Evolutionary conservation across 2,329 filamentous ascomycete genomes (phyloP).

Genomic region (Penicillium sp.): DNA sequence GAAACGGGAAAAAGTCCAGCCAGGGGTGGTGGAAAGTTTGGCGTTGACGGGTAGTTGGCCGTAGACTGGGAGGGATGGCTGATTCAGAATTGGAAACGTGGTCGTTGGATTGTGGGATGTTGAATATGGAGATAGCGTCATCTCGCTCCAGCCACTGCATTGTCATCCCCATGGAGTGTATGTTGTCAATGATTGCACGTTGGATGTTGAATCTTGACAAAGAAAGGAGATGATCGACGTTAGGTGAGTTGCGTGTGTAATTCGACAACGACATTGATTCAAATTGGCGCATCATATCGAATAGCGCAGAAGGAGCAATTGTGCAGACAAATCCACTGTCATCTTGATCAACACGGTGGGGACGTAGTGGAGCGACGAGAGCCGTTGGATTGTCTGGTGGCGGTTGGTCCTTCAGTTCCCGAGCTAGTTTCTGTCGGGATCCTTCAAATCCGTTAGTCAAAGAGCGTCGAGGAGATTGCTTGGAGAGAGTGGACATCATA

Average conservation of each 20-base stretch:
- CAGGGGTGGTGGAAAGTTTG: slow-evolving; percentile 37
- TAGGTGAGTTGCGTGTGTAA: slow-evolving; percentile 12
- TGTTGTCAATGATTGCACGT: slow-evolving; percentile 27
- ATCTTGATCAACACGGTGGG: no score
- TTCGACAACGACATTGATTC: slow-evolving; percentile 6
- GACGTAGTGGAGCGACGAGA: no score
- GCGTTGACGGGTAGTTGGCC: slow-evolving; percentile 37
- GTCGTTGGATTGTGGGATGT: slow-evolving; percentile 5
- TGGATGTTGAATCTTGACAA: slow-evolving; percentile 29
- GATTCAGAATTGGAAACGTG: background rate
- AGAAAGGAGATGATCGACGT: slow-evolving; percentile 27
- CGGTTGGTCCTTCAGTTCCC: background rate
- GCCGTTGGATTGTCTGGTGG: background rate
- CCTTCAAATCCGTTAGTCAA: background rate
- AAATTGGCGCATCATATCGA: slow-evolving; percentile 3
- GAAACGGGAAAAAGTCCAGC: slow-evolving; percentile 45
- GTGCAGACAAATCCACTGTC: slow-evolving; percentile 2
- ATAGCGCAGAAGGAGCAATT: slow-evolving; percentile 1
- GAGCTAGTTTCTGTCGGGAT: background rate
- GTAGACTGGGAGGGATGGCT: slow-evolving; percentile 29
- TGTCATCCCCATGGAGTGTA: slow-evolving; percentile 21
- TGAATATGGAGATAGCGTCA: slow-evolving; percentile 21
- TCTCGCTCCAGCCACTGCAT: slow-evolving; percentile 13
- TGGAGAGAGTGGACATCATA: slow-evolving; percentile 5
- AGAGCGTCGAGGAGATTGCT: background rate